These are phyloP conservation scores for Cryoendolithus antarcticus DNA, from an alignment of 2,329 filamentous ascomycete species.

Conservation along the genomic window DNA sequence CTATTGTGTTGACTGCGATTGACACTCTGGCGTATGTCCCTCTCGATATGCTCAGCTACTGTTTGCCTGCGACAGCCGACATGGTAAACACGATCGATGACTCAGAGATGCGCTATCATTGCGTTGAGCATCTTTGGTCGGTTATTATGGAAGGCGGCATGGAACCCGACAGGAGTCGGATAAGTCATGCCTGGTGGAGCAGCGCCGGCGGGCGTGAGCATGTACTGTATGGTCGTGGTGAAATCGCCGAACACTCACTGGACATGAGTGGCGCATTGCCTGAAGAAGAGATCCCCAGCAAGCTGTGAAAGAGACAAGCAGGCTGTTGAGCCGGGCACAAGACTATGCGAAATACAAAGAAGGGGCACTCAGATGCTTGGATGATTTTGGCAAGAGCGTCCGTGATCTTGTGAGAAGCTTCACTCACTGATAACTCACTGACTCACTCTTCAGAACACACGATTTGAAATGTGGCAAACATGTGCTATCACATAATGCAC, in stretches of 20 bases:
- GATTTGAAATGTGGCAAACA: not conserved
- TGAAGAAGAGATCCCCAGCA: conserved; percentile 9
- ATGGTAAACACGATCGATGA: conserved; percentile 55
- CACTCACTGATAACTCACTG: not conserved
- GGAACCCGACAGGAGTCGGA: conserved; percentile 70
- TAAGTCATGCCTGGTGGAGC: conserved; percentile 82
- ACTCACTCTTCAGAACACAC: not conserved
- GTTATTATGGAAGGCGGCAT: conserved; percentile 70
- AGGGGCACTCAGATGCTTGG: not conserved
- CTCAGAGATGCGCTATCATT: conserved; percentile 47
- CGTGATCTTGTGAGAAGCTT: not conserved
- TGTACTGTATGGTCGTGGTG: conserved; percentile 36
- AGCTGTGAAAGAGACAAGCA: conserved; percentile 1
- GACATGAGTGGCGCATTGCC: conserved; percentile 45
- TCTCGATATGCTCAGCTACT: conserved; percentile 60
- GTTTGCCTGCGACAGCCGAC: conserved; percentile 61
- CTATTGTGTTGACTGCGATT: conserved; percentile 62
- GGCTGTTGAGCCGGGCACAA: too few species aligned
- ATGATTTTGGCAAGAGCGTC: too few species aligned
- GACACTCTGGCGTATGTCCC: conserved; percentile 67
- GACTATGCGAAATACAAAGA: not conserved
- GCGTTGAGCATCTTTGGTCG: conserved; percentile 65
- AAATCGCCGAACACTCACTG: conserved; percentile 23
- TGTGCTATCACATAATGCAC: not conserved
- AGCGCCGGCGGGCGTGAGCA: conserved; percentile 46